A percentile compares a stretch with the other conserved stretches of the same genome.
These are phyloP conservation scores for Calocera viscosa DNA, from an alignment of 768 basidiomycete genomes.

Conservation along the genomic window DNA sequence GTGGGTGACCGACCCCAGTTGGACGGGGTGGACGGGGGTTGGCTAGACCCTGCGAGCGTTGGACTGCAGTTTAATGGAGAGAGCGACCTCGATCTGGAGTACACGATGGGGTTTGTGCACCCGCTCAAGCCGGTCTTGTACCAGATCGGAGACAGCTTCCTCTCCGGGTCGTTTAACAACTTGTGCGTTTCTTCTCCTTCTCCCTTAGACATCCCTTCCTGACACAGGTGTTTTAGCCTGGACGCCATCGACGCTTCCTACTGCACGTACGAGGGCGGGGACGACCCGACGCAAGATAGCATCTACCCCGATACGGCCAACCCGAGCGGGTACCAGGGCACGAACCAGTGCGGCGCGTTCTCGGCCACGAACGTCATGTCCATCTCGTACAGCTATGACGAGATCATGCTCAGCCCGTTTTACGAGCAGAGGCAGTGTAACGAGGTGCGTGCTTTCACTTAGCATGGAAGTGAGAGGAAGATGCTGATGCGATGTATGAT, in stretches of 20 bases:
- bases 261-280: constrained; percentile 30
- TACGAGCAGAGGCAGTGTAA: neutral
- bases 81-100: constrained; percentile 15
- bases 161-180: constrained; percentile 19
- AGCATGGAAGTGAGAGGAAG: neutral
- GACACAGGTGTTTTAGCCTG: too few relatives aligned
- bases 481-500: neutral
- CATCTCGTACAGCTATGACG: neutral
- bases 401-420: neutral
- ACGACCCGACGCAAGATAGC: constrained; percentile 24
- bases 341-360: constrained; percentile 7
- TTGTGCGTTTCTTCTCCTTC: neutral
- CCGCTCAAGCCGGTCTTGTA: constrained; percentile 28
- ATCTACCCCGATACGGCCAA: constrained; percentile 20
- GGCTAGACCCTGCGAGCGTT: neutral
- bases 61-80: constrained; percentile 13
- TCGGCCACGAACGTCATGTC: neutral
- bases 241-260: constrained; percentile 29
- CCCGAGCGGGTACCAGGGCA: neutral
- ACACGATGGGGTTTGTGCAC: constrained; percentile 15
- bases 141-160: constrained; percentile 25
- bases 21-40: constrained; percentile 17
- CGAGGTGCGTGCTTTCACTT: neutral
- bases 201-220: too few relatives aligned
- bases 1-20: constrained; percentile 8